phyloP scores from a whole-genome alignment of 1,284 basidiomycete genomes.

The Austroboletus niveus region DNA sequence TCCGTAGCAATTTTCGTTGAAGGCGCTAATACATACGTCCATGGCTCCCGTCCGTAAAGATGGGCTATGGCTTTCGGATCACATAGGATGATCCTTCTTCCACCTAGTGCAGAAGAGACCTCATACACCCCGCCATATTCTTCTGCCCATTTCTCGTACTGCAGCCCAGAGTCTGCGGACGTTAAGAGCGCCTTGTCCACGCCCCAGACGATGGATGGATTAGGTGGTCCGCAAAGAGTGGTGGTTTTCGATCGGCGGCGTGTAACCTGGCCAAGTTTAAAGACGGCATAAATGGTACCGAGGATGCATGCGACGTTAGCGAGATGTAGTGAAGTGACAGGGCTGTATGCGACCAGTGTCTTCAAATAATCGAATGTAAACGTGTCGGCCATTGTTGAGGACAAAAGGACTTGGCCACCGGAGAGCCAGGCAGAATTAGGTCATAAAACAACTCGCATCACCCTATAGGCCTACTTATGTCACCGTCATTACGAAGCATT shows the following conservation, averaged over 20 bases:
- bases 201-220: slow-evolving; percentile 30
- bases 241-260: slow-evolving; percentile 23
- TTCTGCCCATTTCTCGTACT: slow-evolving; percentile 37
- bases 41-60: slow-evolving; percentile 50
- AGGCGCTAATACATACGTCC: slow-evolving; percentile 18
- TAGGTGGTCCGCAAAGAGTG: slow-evolving; percentile 31
- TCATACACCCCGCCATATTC: slow-evolving; percentile 50
- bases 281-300: slow-evolving; percentile 12
- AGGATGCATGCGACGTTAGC: slow-evolving; percentile 2
- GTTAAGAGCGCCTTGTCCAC: slow-evolving; percentile 10
- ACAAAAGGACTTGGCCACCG: too few species aligned
- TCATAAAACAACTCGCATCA: too few species aligned
- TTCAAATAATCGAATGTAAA: too few species aligned
- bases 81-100: slow-evolving; percentile 41
- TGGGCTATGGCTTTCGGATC: slow-evolving; percentile 57
- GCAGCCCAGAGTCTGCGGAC: slow-evolving; percentile 13
- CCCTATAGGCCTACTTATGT: too few species aligned
- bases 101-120: slow-evolving; percentile 42
- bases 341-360: too few species aligned
- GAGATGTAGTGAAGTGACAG: too few species aligned
- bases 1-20: slow-evolving; percentile 5
- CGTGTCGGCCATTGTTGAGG: too few species aligned
- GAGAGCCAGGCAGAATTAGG: too few species aligned
- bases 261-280: slow-evolving; percentile 9
- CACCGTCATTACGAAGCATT: too few species aligned